Evolutionary conservation across 148 eudicot genomes (phyloP), one percentile per base, ranked within the genome.

Genomic region (Chenopodium album): DNA sequence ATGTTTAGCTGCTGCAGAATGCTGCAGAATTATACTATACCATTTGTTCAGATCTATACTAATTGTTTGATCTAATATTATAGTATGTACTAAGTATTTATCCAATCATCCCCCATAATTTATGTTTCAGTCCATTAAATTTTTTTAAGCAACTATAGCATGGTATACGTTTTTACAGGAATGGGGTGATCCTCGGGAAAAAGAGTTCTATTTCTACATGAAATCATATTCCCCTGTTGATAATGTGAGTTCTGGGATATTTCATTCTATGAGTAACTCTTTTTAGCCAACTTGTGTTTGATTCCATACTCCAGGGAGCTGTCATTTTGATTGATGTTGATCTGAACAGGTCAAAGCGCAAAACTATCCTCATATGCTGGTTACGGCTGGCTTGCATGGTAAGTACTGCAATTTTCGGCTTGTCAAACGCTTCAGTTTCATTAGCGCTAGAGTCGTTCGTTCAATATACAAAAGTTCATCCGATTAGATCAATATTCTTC

Each of bases 181-280:
- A 89, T 95, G 98, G 97, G 97, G 98, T 64, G 97, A 95, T 93
- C 98, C 97, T 85, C 89, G 93, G 52, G 86, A 88, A 82, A 91
- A 91, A 74, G 93, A 91, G 81, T 92, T 88, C 76, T 95, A 95
- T 84, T 84, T 81, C 90, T 95, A 92, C 83, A 92, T 95, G 92
- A 95, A 93, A 85, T 93, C 98, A 31, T 95, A 93, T 78, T 93
- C 98, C 73, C 98, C 98, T 59, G 93, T 95, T 60, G 98, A 95
- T 86, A 93, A 93, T 84, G 98, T 95, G 82, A 91, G 98, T 71
- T 77, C 1, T 87, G 48, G 50, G 5, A 28, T 52, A 17, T 73
- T 13, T 52, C 17, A 48, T 31, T 48, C 4, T 46, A 46, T 12
- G 29, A 46, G 5, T 73, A 10, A 32, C 20, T 47, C 78, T 66